Conservation (phyloP, 2,329 filamentous ascomycete genomes). For the Exophiala oligosperma region DNA sequence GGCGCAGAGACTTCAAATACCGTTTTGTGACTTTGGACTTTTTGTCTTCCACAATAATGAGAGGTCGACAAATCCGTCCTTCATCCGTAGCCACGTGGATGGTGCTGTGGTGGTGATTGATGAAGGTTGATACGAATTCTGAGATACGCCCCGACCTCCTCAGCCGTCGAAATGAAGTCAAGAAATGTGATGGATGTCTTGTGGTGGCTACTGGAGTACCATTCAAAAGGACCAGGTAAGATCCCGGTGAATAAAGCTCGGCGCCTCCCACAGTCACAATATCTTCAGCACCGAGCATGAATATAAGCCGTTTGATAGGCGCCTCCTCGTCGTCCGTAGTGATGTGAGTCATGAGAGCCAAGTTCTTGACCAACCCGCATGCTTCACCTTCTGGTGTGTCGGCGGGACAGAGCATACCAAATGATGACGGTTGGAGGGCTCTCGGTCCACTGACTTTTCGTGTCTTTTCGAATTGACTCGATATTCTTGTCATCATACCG, state of each 20-base stretch:
- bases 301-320: constrained; percentile 82
- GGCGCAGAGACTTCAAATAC: constrained; percentile 78
- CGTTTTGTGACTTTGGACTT: constrained; percentile 76
- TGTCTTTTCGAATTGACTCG: constrained; percentile 98
- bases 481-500: constrained; percentile 99
- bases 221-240: constrained; percentile 92
- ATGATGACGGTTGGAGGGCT: constrained; percentile 94
- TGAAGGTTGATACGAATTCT: constrained; percentile 93
- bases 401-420: constrained; percentile 95
- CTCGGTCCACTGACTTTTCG: constrained; percentile 93
- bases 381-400: constrained; percentile 99
- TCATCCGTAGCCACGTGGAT: constrained; percentile 97
- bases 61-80: constrained; percentile 90
- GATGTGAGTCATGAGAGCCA: constrained; percentile 98
- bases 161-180: constrained; percentile 80
- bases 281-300: constrained; percentile 80
- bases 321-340: constrained; percentile 94
- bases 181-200: constrained; percentile 79
- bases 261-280: constrained; percentile 78
- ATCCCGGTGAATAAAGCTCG: constrained; percentile 80
- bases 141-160: constrained; percentile 89
- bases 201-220: constrained; percentile 91
- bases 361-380: constrained; percentile 95
- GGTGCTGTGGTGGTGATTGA: constrained; percentile 87
- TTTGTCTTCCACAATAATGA: constrained; percentile 90